These are phyloP conservation scores for Heritiera littoralis DNA, from an alignment of 345 rosid species.

Conservation along the genomic window DNA sequence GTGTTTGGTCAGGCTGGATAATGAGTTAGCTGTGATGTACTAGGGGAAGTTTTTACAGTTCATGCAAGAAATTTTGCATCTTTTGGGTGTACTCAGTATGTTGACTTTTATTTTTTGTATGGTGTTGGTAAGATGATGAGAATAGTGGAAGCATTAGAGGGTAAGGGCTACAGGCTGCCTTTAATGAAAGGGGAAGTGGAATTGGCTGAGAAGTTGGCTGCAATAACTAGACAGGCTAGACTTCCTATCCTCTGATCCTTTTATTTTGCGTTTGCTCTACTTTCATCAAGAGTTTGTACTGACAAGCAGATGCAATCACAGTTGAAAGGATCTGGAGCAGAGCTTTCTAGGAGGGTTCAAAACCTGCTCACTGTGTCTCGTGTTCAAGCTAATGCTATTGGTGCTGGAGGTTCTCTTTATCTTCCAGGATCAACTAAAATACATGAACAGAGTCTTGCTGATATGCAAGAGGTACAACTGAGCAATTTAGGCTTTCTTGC, in stretches of 20 bases:
- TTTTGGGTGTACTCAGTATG: not conserved
- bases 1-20: not conserved
- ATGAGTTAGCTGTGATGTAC: not conserved
- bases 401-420: conserved; percentile 62
- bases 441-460: conserved; percentile 88
- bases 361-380: conserved; percentile 69
- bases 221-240: conserved; percentile 74
- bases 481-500: conserved; percentile 1
- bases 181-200: conserved; percentile 87
- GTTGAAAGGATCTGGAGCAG: conserved; percentile 97
- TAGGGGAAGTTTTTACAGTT: not conserved
- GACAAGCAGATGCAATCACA: conserved; percentile 39
- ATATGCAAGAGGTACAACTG: conserved; percentile 85
- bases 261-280: not conserved
- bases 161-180: conserved; percentile 84
- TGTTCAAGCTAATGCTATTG: conserved; percentile 66
- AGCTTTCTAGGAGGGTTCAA: conserved; percentile 93
- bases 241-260: conserved; percentile 20
- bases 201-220: conserved; percentile 79
- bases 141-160: conserved; percentile 86
- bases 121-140: conserved; percentile 68
- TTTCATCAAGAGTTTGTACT: conserved; percentile 17
- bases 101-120: conserved; percentile 13
- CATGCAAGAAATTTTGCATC: not conserved
- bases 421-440: conserved; percentile 95